phyloP scores from a whole-genome alignment of 2,329 filamentous ascomycete species.

The Colletotrichum limetticola region DNA sequence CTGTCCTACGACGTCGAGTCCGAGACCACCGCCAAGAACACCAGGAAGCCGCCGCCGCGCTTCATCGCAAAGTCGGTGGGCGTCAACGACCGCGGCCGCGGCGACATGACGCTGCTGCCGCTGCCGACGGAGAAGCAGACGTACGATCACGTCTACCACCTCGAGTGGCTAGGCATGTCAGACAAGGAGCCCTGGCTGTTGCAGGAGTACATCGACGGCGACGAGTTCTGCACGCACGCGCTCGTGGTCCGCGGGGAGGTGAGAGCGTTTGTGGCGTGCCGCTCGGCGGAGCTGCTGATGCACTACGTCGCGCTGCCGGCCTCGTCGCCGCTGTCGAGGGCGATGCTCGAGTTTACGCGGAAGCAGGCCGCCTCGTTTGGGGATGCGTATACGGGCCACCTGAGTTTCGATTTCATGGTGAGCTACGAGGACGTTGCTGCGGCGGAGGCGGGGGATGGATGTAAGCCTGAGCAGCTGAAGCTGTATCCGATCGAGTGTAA shows the following conservation, averaged over 20 bases:
- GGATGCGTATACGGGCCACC: constrained; percentile 71
- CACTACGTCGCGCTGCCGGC: constrained; percentile 71
- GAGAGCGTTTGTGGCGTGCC: constrained; percentile 74
- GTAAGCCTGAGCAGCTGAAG: constrained; percentile 12
- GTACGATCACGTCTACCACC: constrained; percentile 60
- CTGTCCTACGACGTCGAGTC: constrained; percentile 14
- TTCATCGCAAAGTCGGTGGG: constrained; percentile 77
- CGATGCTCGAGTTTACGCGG: constrained; percentile 74
- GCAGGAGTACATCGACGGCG: constrained; percentile 71
- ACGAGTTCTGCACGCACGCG: constrained; percentile 78
- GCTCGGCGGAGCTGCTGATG: constrained; percentile 71
- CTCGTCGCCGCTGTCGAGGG: constrained; percentile 62
- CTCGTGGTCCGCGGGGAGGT: constrained; percentile 74
- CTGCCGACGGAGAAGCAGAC: constrained; percentile 64
- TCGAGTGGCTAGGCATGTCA: constrained; percentile 60
- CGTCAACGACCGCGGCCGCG: constrained; percentile 68
- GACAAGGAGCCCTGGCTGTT: constrained; percentile 70
- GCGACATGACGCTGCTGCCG: constrained; percentile 74
- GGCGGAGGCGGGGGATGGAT: constrained; percentile 45
- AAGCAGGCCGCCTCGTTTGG: constrained; percentile 63
- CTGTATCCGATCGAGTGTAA: constrained; percentile 79
- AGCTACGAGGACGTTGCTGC: constrained; percentile 51
- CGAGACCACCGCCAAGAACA: constrained; percentile 14
- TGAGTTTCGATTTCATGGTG: constrained; percentile 78
- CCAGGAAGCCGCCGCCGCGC: constrained; percentile 44